These are phyloP conservation scores for Pterothamnion heteromorphum DNA, from an alignment of 31 red algal genomes.

Conservation along the genomic window DNA sequence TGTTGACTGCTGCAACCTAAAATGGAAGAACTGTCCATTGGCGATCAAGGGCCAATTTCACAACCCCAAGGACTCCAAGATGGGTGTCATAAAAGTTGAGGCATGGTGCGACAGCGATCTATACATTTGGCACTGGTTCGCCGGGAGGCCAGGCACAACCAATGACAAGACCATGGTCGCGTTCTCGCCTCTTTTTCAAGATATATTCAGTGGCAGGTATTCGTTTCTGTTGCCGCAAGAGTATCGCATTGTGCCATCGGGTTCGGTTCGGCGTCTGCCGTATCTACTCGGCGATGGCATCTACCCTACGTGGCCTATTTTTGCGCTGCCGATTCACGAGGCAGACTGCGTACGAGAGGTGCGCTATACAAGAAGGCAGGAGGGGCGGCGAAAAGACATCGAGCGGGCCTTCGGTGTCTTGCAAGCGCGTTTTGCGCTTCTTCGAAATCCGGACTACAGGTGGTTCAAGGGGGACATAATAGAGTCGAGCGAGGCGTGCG, in stretches of 20 bases:
- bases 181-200: background rate
- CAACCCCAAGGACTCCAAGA: slow-evolving; percentile 20
- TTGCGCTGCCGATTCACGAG: background rate
- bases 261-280: background rate
- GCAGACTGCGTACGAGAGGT: background rate
- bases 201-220: background rate
- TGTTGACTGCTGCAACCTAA: slow-evolving; percentile 51
- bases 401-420: background rate
- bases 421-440: background rate
- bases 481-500: background rate
- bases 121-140: slow-evolving; percentile 57
- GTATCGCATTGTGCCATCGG: background rate
- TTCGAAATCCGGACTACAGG: background rate
- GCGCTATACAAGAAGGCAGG: background rate
- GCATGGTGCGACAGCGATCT: slow-evolving; percentile 23
- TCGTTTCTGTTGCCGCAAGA: background rate
- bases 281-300: slow-evolving; percentile 14
- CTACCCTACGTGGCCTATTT: background rate
- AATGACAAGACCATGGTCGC: background rate
- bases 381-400: background rate
- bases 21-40: slow-evolving; percentile 52
- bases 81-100: slow-evolving; percentile 29
- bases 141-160: no score
- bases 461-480: background rate
- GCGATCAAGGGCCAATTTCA: slow-evolving; percentile 42